These are phyloP conservation scores for Leccinum truebloodii DNA, from an alignment of 768 basidiomycete species.

Conservation along the genomic window DNA sequence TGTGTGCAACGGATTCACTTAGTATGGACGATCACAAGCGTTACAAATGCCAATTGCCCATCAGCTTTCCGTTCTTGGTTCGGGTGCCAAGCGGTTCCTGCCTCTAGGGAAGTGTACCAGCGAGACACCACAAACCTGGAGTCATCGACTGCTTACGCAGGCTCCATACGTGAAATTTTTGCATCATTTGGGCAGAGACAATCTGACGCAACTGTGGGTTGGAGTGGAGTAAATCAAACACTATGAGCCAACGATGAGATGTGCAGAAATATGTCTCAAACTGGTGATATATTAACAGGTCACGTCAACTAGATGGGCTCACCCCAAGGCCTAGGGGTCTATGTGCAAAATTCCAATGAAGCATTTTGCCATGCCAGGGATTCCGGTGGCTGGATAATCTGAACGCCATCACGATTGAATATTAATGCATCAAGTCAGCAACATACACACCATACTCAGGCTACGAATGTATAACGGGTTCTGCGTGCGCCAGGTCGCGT, in stretches of 20 bases:
- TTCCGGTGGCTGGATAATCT: background rate
- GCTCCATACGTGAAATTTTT: constrained; percentile 38
- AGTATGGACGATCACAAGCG: background rate
- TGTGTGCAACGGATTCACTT: background rate
- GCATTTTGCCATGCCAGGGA: background rate
- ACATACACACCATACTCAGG: background rate
- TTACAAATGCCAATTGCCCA: constrained; percentile 19
- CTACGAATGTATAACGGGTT: constrained; percentile 2
- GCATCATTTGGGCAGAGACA: constrained; percentile 41
- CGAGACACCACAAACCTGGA: constrained; percentile 34
- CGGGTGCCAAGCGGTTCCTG: constrained; percentile 44
- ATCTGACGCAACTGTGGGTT: background rate
- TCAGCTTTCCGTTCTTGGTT: constrained; percentile 68
- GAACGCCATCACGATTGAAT: background rate
- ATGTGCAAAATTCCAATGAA: background rate
- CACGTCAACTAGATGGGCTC: constrained; percentile 14
- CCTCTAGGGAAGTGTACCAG: constrained; percentile 44
- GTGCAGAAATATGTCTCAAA: constrained; percentile 4
- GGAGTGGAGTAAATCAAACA: background rate
- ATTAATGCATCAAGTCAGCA: background rate
- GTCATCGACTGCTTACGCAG: constrained; percentile 40
- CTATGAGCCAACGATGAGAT: background rate
- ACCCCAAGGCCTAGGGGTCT: constrained; percentile 17
- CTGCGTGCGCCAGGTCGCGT: constrained; percentile 41
- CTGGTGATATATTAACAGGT: constrained; percentile 14